phyloP scores from a whole-genome alignment of 2,329 filamentous ascomycete genomes.

The Pseudogymnoascus sp. region DNA sequence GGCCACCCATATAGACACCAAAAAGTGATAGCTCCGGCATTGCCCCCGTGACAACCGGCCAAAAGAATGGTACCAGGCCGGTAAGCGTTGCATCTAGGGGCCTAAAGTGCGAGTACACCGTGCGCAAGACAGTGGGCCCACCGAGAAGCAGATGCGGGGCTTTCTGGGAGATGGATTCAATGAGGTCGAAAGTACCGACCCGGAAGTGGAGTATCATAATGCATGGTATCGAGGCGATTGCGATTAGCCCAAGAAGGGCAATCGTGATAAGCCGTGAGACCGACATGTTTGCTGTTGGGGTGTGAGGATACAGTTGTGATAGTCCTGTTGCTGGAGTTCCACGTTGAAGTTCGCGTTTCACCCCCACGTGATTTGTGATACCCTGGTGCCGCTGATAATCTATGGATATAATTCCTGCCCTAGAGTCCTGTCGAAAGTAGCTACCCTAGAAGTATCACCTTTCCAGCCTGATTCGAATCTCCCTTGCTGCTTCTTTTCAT shows the following conservation, averaged over 20 bases:
- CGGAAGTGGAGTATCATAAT: slow-evolving; percentile 2
- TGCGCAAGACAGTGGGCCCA: neutral
- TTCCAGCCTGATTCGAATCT: neutral
- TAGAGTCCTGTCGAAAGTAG: neutral
- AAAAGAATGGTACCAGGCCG: slow-evolving; percentile 23
- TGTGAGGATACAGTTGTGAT: neutral
- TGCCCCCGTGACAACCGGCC: slow-evolving; percentile 17
- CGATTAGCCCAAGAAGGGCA: neutral
- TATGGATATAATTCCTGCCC: neutral
- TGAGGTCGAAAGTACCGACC: neutral
- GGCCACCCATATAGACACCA: slow-evolving; percentile 20
- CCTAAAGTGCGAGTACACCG: neutral
- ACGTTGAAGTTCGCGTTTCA: neutral
- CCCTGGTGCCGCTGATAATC: neutral
- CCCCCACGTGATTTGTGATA: neutral
- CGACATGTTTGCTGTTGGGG: neutral
- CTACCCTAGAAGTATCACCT: neutral
- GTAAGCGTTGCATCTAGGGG: slow-evolving; percentile 20
- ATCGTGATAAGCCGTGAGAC: neutral
- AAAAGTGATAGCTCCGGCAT: slow-evolving; percentile 18
- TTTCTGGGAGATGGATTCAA: neutral
- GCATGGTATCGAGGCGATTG: neutral
- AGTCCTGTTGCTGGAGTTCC: neutral
- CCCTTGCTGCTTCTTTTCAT: neutral
- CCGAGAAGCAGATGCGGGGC: neutral